A percentile compares a stretch with the other conserved stretches of the same genome.
Evolutionary conservation across 129 eudicot genomes (phyloP).

Genomic region (Arctium lappa): DNA sequence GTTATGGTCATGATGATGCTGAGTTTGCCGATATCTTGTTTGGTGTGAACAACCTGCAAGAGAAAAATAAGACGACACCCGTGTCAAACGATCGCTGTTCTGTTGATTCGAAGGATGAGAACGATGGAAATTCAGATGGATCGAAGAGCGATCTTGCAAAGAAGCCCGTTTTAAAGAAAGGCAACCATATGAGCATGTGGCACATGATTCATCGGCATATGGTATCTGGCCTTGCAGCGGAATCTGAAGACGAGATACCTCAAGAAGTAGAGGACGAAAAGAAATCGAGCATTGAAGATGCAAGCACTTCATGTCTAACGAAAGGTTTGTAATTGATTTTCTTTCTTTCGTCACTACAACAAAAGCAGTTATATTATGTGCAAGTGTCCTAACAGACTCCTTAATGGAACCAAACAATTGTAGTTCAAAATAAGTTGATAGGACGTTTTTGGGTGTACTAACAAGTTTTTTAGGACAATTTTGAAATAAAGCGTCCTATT

Average conservation of each 20-base stretch:
- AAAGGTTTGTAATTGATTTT: constrained; percentile 20
- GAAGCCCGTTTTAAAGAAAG: constrained; percentile 32
- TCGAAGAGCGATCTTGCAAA: constrained; percentile 21
- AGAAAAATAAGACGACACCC: not conserved
- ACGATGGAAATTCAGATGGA: constrained; percentile 5
- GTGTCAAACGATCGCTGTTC: not conserved
- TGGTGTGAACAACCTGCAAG: constrained; percentile 33
- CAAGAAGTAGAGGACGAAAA: constrained; percentile 21
- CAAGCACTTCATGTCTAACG: not conserved
- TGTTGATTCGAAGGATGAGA: not conserved
- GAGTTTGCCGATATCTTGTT: constrained; percentile 35
- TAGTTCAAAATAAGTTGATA: not conserved
- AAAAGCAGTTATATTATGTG: not conserved
- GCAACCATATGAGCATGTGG: constrained; percentile 81
- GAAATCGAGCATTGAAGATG: constrained; percentile 1
- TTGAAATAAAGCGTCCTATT: not conserved
- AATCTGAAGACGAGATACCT: constrained; percentile 13
- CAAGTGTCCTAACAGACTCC: too few species aligned
- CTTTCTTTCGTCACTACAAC: not conserved
- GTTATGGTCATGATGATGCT: constrained; percentile 27
- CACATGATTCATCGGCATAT: constrained; percentile 68
- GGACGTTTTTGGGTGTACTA: not conserved
- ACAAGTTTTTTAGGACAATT: too few species aligned
- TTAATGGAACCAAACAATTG: not conserved
- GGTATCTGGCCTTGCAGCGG: constrained; percentile 46